phyloP scores from a whole-genome alignment of 345 rosid genomes.

The Eutrema japonicum region DNA sequence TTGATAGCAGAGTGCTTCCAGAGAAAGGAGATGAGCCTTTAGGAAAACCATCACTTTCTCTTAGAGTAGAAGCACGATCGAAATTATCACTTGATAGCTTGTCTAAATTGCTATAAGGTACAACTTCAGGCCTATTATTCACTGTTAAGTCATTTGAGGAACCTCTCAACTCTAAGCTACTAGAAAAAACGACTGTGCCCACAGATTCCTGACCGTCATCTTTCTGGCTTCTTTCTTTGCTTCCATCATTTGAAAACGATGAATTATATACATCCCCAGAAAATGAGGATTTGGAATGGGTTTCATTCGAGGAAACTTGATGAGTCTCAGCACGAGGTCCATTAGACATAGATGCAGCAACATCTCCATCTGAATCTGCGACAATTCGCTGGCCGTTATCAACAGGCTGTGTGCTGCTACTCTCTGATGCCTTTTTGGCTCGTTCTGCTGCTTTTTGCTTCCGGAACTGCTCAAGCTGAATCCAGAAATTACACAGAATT shows the following conservation, averaged over 20 bases:
- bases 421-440: conserved; percentile 65
- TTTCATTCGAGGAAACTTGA: conserved; percentile 40
- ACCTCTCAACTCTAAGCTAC: conserved; percentile 46
- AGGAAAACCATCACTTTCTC: conserved; percentile 45
- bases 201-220: conserved; percentile 45
- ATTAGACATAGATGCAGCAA: conserved; percentile 49
- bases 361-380: conserved; percentile 59
- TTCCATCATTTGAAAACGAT: conserved; percentile 40
- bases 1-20: conserved; percentile 42
- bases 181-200: conserved; percentile 40
- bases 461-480: conserved; percentile 94
- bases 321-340: conserved; percentile 43
- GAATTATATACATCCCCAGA: conserved; percentile 47
- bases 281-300: conserved; percentile 31
- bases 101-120: conserved; percentile 35
- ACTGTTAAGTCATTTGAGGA: conserved; percentile 43
- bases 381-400: conserved; percentile 44
- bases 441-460: conserved; percentile 91
- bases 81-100: conserved; percentile 47
- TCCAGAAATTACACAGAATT: conserved; percentile 4
- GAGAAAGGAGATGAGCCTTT: conserved; percentile 45
- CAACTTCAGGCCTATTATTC: conserved; percentile 39
- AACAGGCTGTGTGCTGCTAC: conserved; percentile 48
- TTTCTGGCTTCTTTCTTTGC: conserved; percentile 42
- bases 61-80: conserved; percentile 39